Evolutionary conservation across 805 yeast species (phyloP), one percentile per base, ranked within the genome.

Genomic region (Ogataea pini): DNA sequence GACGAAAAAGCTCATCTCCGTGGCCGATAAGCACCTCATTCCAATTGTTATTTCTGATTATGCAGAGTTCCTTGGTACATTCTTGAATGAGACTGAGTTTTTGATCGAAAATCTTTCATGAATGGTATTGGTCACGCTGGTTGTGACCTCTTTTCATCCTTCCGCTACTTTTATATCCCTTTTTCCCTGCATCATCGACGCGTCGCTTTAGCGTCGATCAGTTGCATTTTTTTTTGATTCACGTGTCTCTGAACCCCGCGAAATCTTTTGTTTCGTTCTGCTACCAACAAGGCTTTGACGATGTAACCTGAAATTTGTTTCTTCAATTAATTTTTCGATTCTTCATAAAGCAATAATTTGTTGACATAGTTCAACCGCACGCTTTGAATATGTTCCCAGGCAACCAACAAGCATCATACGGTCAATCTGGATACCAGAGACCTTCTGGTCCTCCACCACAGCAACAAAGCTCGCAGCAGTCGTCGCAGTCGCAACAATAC

Each of bases 381-480:
- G 8, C 5, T 6, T 8, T 5, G 8, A 22, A 41, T 29, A 54
- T 56, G 58, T 56, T 38, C 36, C 57, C 61, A 41, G 60, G 59
- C 17, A 54, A 52, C 39, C 50, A 53, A 12, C 46, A 49, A n/a
- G 45, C 52, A 22, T 38, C 44, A 2, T 51, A 56, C 38, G 33
- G 18, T 22, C 47, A 47, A 17, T 42, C 53, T 16, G 49, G 51
- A n/a, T 53, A 56, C 33, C 55, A 58, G 32, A 49, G 56, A 41
- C 63, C 62, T 9, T n/a, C 49, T 18, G 53, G 53, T n/a, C 10
- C 58, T 24, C 57, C 63, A 19, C 49, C 52, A 17, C 18, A 28
- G 31, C 31, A 14, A 14, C 34, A 31, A 31, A 31, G 34, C 3
- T 13, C 34, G 7, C 17, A n/a, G 8, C 34, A 31, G 18, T 17